These are phyloP conservation scores for Dipteronia sinensis DNA, from an alignment of 345 rosid genomes.

Conservation along the genomic window DNA sequence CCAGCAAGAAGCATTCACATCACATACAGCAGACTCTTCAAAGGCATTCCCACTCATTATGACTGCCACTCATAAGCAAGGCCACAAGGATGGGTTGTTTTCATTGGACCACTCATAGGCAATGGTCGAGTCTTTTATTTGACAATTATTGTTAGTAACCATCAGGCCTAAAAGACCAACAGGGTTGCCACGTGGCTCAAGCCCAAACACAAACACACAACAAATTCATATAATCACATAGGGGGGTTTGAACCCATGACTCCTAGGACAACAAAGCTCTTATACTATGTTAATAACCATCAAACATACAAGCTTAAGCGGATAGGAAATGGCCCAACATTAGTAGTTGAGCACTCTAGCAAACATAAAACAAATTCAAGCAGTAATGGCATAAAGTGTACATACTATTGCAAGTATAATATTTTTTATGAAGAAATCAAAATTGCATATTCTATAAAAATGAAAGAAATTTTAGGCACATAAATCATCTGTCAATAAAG, in stretches of 20 bases:
- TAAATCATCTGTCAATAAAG: conserved; percentile 3
- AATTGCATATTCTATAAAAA: background rate
- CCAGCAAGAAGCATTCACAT: background rate
- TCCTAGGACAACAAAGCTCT: no score
- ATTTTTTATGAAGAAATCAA: background rate
- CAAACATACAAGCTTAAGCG: no score
- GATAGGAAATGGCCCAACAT: no score
- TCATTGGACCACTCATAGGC: no score
- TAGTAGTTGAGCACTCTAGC: no score
- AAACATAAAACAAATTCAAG: background rate
- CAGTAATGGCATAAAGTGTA: background rate
- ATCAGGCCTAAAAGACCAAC: no score
- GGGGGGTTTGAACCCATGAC: no score
- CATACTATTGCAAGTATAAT: background rate
- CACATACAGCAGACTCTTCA: background rate
- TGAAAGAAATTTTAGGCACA: background rate
- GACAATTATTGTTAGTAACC: background rate
- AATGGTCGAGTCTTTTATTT: background rate
- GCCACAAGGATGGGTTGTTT: background rate
- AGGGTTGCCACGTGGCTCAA: no score
- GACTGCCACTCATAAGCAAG: background rate
- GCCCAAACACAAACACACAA: no score
- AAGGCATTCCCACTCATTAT: background rate
- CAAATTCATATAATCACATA: no score
- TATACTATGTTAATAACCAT: no score